Evolutionary conservation across 345 rosid genomes (phyloP).

Genomic region (Citrus inodora): DNA sequence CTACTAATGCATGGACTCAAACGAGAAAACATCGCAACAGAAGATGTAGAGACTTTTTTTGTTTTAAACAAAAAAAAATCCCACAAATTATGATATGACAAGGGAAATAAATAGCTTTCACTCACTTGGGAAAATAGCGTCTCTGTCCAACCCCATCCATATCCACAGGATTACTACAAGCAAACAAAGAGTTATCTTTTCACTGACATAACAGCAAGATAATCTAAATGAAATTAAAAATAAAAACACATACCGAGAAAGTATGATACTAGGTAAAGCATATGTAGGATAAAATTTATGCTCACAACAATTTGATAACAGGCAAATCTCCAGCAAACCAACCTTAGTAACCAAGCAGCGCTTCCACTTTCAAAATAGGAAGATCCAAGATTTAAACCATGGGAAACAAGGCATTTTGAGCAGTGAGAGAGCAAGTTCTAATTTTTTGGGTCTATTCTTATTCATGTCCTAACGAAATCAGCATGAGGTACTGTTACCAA

Average conservation of each 20-base stretch:
- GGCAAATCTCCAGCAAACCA: background rate
- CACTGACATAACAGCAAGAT: conserved; percentile 5
- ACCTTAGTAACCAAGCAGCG: background rate
- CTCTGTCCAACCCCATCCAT: conserved; percentile 40
- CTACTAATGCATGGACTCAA: background rate
- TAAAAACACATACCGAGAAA: conserved; percentile 1
- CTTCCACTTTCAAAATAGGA: background rate
- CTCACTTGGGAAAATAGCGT: conserved; percentile 79
- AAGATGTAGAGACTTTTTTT: background rate
- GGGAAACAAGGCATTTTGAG: background rate
- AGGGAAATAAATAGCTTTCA: background rate
- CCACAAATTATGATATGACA: background rate
- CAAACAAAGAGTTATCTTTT: conserved; percentile 17
- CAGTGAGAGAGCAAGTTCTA: background rate
- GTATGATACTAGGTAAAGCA: background rate
- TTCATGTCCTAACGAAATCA: background rate
- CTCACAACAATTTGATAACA: background rate
- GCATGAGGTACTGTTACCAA: background rate
- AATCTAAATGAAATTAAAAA: conserved; percentile 6
- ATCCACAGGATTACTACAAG: conserved; percentile 42
- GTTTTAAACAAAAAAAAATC: no score
- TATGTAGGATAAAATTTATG: background rate
- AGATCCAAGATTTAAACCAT: background rate
- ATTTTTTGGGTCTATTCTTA: background rate
- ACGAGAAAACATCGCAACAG: background rate